Conservation (phyloP, 345 rosid species). For the Cardamine resedifolia region DNA sequence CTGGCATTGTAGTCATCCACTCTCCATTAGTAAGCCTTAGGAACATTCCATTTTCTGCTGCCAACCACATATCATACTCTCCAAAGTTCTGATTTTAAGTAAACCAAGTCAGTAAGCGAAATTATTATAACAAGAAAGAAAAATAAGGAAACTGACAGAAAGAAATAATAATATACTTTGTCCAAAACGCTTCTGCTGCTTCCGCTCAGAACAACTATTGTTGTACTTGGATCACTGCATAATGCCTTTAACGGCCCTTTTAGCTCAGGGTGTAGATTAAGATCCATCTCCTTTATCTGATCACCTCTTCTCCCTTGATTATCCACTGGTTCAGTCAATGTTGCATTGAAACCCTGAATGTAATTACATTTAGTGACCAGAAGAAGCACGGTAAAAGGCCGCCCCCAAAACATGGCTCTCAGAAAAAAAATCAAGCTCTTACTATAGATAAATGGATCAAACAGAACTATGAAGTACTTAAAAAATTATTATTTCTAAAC, state of each 20-base stretch:
- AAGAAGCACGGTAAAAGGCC: not conserved
- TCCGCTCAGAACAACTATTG: constrained; percentile 90
- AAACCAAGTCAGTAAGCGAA: constrained; percentile 10
- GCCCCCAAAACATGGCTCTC: not conserved
- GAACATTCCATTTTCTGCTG: constrained; percentile 99
- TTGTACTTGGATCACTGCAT: constrained; percentile 73
- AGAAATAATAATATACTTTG: constrained; percentile 46
- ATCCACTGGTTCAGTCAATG: constrained; percentile 90
- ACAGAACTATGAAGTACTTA: not conserved
- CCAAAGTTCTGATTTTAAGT: constrained; percentile 64
- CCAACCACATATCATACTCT: constrained; percentile 89
- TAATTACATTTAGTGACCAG: constrained; percentile 10
- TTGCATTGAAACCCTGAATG: constrained; percentile 93
- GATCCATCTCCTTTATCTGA: constrained; percentile 97
- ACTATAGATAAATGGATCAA: not conserved
- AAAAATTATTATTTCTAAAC: not conserved
- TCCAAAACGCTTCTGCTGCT: constrained; percentile 74
- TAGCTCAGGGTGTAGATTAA: constrained; percentile 83
- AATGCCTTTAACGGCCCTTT: constrained; percentile 64
- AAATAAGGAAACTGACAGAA: not conserved
- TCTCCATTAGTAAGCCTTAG: constrained; percentile 73
- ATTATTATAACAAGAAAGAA: not conserved
- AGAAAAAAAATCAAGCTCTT: not conserved
- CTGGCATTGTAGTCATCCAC: constrained; percentile 99
- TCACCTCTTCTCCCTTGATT: constrained; percentile 89